Evolutionary conservation across 2,329 filamentous ascomycete genomes (phyloP), one percentile per base, ranked within the genome.

Genomic region (Aspergillus texensis): DNA sequence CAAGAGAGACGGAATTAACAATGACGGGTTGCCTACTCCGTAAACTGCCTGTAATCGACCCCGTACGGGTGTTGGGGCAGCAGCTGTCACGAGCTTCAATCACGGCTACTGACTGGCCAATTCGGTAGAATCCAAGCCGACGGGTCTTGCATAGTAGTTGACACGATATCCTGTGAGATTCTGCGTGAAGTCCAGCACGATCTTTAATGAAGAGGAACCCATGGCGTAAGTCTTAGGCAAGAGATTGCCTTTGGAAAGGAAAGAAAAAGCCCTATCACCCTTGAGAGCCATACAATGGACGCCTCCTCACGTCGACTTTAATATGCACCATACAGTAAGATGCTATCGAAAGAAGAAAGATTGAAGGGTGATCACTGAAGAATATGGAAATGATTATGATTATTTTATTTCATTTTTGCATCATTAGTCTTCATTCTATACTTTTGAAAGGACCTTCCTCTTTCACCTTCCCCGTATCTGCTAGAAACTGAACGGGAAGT

Each of bases 81-180:
- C n/a, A 36, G 52, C 19, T 28, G 57, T 61, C 64, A 63, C 64
- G 64, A 48, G 61, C 58, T n/a, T 50, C 24, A 30, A 45, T n/a
- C 16, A 41, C 50, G 41, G 28, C 41, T 26, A 34, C 30, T 55
- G 50, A 63, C 57, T 65, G 64, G 63, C 57, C 55, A 39, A 57
- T 59, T 60, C 39, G 50, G 26, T 14, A 52, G 26, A 60, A 50
- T 50, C 24, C 57, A 60, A 50, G 32, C 56, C 41, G 57, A 58
- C 10, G 41, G 41, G 21, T 30, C 28, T 45, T 32, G 36, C 14
- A 19, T 39, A 39, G 36, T 16, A 39, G 36, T 39, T 39, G 14
- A 16, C 36, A 21, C 4, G 19, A 53, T 19, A 54, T 21, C 50
- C 36, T 24, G 30, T 19, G 28, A 24, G 50, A 19, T 54, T 34